phyloP scores from a whole-genome alignment of 768 basidiomycete genomes.

The Gymnopilus junonius region DNA sequence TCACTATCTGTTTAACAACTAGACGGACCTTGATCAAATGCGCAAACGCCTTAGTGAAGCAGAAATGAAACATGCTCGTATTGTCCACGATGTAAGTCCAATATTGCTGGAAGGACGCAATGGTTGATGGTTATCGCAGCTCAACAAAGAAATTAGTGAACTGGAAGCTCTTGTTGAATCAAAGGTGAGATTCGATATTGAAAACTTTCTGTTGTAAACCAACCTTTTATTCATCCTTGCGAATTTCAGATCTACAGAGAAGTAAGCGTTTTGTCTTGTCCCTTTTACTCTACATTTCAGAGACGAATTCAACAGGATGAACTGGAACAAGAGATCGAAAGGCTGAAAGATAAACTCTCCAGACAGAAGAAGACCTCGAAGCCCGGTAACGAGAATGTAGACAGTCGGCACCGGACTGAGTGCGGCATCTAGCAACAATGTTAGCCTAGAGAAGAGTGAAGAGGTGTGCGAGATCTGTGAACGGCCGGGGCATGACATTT shows the following conservation, averaged over 20 bases:
- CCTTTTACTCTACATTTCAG: not conserved
- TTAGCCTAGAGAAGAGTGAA: slow-evolving; percentile 24
- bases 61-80: slow-evolving; percentile 77
- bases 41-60: slow-evolving; percentile 69
- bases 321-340: slow-evolving; percentile 83
- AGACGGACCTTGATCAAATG: slow-evolving; percentile 72
- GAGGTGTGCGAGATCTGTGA: slow-evolving; percentile 87
- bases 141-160: slow-evolving; percentile 92
- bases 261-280: slow-evolving; percentile 35
- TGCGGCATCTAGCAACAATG: slow-evolving; percentile 28
- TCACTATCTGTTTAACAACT: not conserved
- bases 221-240: not conserved
- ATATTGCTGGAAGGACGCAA: not conserved
- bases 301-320: slow-evolving; percentile 60
- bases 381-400: slow-evolving; percentile 40
- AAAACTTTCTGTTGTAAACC: not conserved
- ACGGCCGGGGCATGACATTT: slow-evolving; percentile 83
- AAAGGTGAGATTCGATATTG: slow-evolving; percentile 57
- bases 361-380: slow-evolving; percentile 68
- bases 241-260: slow-evolving; percentile 78
- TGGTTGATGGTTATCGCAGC: slow-evolving; percentile 42
- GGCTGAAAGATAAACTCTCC: slow-evolving; percentile 70
- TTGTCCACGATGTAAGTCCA: slow-evolving; percentile 65
- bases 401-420: slow-evolving; percentile 33
- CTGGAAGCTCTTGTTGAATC: slow-evolving; percentile 93